Evolutionary conservation across 305 asterid species (phyloP), one percentile per base, ranked within the genome.

Genomic region (Plantago rigida): DNA sequence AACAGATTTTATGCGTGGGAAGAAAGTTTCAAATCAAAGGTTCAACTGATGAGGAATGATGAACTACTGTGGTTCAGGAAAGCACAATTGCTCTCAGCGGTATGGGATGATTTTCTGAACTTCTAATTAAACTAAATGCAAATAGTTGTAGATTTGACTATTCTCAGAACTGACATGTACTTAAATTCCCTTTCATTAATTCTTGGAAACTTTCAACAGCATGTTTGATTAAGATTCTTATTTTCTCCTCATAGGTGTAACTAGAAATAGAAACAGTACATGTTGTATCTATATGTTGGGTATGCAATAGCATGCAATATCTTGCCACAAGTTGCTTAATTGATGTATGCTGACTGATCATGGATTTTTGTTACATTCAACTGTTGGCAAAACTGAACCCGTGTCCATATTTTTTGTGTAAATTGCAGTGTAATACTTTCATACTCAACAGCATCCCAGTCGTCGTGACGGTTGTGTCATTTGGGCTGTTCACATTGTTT

Each of bases 1-100:
- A 70, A 68, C 79, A 89, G 95, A 75, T 89, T 77, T 65, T 89
- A 86, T 70, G 88, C 95, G 26, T 87, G 95, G 97, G 97, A 87
- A 72, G 77, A 76, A 70, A 87, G 95, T 62, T 89, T 89, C 78
- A 85, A 79, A 63, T 83, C 85, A 11, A 84, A 89, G 72, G 65
- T 89, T 58, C 92, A 84, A 57, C 63, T 73, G 62, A 52, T 81
- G 74, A 77, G 97, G 75, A 78, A 80, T 60, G 92, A 81, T 66
- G 97, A 89, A 73, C 76, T 87, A 42, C 70, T 82, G 10, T 89
- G 95, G 89, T 75, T 89, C 77, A 79, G 82, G 75, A 87, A 82
- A 72, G 87, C 97, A 17, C 92, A 83, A 45, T 61, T 87, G 29
- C 84, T 89, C 66, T 74, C 85, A 59, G 97, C 94, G 84, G 97